Evolutionary conservation across 2,329 filamentous ascomycete species (phyloP).

Genomic region (Paecilomyces formosus): DNA sequence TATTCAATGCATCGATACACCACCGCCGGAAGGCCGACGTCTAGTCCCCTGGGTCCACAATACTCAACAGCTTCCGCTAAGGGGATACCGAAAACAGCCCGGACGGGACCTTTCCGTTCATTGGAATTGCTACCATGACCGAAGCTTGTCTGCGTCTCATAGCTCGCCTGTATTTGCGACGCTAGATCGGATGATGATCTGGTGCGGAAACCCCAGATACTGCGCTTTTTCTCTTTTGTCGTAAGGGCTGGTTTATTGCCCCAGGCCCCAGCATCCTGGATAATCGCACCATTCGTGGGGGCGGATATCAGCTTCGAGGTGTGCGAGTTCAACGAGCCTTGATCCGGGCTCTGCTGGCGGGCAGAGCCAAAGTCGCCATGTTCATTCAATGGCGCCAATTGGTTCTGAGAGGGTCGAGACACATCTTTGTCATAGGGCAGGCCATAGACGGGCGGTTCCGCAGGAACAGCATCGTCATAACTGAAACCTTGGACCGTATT

Average conservation of each 20-base stretch:
- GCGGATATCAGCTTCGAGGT: slow-evolving; percentile 62
- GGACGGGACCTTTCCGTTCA: slow-evolving; percentile 47
- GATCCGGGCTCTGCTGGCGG: slow-evolving; percentile 21
- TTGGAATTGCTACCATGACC: slow-evolving; percentile 42
- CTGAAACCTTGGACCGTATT: slow-evolving; percentile 36
- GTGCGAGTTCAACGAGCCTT: slow-evolving; percentile 22
- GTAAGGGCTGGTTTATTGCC: slow-evolving; percentile 61
- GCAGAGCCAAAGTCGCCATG: slow-evolving; percentile 15
- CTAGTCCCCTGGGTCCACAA: slow-evolving; percentile 63
- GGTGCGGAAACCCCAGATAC: slow-evolving; percentile 58
- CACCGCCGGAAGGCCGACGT: slow-evolving; percentile 76
- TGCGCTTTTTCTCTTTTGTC: slow-evolving; percentile 75
- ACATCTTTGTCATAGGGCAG: slow-evolving; percentile 25
- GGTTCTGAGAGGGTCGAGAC: slow-evolving; percentile 26
- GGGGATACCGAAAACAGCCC: slow-evolving; percentile 76
- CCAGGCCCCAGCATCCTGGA: slow-evolving; percentile 77
- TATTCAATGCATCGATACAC: slow-evolving; percentile 96
- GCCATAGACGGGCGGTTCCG: slow-evolving; percentile 49
- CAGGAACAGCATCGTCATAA: slow-evolving; percentile 51
- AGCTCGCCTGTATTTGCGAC: slow-evolving; percentile 24
- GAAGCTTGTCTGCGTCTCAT: slow-evolving; percentile 38
- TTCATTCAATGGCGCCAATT: slow-evolving; percentile 21
- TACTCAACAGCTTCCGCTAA: slow-evolving; percentile 79
- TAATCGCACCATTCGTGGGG: slow-evolving; percentile 75
- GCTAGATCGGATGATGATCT: slow-evolving; percentile 63